phyloP scores from a whole-genome alignment of 306 rosid genomes.

The apple (Malus domestica) region DNA sequence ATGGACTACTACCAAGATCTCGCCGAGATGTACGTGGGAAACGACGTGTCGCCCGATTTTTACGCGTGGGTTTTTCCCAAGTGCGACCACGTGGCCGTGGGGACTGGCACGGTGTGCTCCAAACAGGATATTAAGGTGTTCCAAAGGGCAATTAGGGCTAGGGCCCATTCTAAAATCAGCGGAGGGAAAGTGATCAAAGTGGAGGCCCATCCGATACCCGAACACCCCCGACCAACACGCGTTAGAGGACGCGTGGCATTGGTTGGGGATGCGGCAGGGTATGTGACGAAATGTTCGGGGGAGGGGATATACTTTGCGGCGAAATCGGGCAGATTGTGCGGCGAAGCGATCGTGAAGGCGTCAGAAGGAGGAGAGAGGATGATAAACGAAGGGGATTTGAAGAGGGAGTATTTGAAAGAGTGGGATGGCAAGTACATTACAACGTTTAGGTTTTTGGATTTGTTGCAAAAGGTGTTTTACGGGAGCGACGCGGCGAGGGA shows the following conservation, averaged over 20 bases:
- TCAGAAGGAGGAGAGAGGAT: slow-evolving; percentile 64
- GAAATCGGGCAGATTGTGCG: slow-evolving; percentile 72
- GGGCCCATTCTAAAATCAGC: slow-evolving; percentile 46
- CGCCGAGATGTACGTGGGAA: slow-evolving; percentile 80
- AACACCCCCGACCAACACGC: slow-evolving; percentile 67
- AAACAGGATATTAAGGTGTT: slow-evolving; percentile 53
- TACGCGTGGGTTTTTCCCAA: slow-evolving; percentile 95
- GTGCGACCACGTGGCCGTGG: slow-evolving; percentile 96
- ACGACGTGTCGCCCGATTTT: slow-evolving; percentile 89
- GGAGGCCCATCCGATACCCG: slow-evolving; percentile 92
- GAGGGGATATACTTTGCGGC: slow-evolving; percentile 91
- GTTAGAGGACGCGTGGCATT: slow-evolving; percentile 75
- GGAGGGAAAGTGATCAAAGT: slow-evolving; percentile 73
- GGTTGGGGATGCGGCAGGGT: slow-evolving; percentile 86
- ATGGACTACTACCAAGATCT: slow-evolving; percentile 65
- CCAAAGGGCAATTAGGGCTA: slow-evolving; percentile 62
- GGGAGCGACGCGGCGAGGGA: slow-evolving; percentile 67
- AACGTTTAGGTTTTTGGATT: slow-evolving; percentile 64
- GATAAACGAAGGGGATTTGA: slow-evolving; percentile 57
- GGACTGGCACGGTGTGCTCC: slow-evolving; percentile 68
- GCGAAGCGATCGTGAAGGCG: slow-evolving; percentile 57
- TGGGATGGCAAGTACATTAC: slow-evolving; percentile 58
- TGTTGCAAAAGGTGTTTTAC: slow-evolving; percentile 77
- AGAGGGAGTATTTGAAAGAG: slow-evolving; percentile 65
- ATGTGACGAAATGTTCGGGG: slow-evolving; percentile 79